Evolutionary conservation across 495 filamentous ascomycete species (phyloP), one percentile per base, ranked within the genome.

Genomic region (Lindgomyces ingoldianus): DNA sequence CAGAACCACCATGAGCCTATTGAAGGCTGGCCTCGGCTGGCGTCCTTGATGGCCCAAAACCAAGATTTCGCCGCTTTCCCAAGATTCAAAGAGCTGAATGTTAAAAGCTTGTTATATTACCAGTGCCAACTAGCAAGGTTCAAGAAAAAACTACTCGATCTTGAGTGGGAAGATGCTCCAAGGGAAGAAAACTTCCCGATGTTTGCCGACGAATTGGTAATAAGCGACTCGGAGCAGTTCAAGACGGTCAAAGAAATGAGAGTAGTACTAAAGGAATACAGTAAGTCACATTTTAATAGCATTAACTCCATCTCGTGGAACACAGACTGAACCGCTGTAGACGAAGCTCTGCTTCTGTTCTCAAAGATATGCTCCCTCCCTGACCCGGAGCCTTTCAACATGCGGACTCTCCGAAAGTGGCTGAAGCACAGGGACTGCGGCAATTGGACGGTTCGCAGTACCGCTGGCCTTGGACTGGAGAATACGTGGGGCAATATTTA

Each of bases 81-180:
- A 11, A 44, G 71, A 11, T 74, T 73, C 54, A 45, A 54, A 29
- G 73, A 74, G 22, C 59, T 69, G 18, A 73, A 73, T 47, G 52
- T 74, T 45, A 74, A 74, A 58, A 74, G 72, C 39, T 62, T 74
- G 3, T 48, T 74, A 9, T 74, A 74, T 49, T 74, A 70, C 57
- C 73, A 75, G 33, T 66, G 14, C 2, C 56, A 59, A 47, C 21
- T 59, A 16, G 19, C 41, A 14, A 2, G 1, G 4, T 21, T 48
- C 3, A 18, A 25, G 24, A 30, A 48, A 41, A 11, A 59, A n/a
- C 56, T 59, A 12, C 56, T 16, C 1, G 24, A 30, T 1, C n/a
- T 26, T 12, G 56, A 59, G 27, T 3, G 18, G 1, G n/a, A 19
- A 8, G 42, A 59, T 19, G 56, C 56, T 16, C n/a, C 16, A 1